These are phyloP conservation scores for Cryphonectria japonica DNA, from an alignment of 2,329 filamentous ascomycete genomes.

Conservation along the genomic window DNA sequence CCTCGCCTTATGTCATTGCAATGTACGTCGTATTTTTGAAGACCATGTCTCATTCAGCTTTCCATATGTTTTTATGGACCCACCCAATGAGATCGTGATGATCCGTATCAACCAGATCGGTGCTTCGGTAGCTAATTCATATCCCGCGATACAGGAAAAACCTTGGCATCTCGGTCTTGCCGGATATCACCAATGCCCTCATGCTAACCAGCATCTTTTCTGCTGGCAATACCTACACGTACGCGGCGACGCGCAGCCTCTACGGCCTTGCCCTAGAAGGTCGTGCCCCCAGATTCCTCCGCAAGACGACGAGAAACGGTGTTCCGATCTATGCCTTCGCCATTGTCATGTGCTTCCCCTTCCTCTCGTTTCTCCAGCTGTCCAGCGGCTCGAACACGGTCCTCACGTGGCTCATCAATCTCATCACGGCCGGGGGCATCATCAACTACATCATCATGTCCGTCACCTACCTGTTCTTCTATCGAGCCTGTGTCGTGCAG, in stretches of 20 bases:
- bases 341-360: slow-evolving; percentile 56
- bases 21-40: slow-evolving; percentile 42
- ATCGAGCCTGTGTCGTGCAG: slow-evolving; percentile 26
- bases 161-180: slow-evolving; percentile 55
- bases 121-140: not conserved
- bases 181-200: slow-evolving; percentile 62
- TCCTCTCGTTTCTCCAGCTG: slow-evolving; percentile 39
- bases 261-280: slow-evolving; percentile 30
- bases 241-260: slow-evolving; percentile 28
- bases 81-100: not conserved
- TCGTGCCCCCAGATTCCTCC: slow-evolving; percentile 46
- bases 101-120: no score
- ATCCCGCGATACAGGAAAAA: slow-evolving; percentile 39
- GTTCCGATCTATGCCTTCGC: slow-evolving; percentile 63
- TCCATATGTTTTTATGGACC: not conserved
- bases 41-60: not conserved
- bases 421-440: slow-evolving; percentile 61
- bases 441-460: slow-evolving; percentile 63
- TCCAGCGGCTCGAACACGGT: slow-evolving; percentile 24
- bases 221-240: slow-evolving; percentile 30
- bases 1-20: slow-evolving; percentile 66
- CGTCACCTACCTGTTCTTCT: slow-evolving; percentile 30
- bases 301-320: slow-evolving; percentile 62
- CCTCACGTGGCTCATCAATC: slow-evolving; percentile 54
- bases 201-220: slow-evolving; percentile 30